Base-by-base conservation (phyloP, 106 monocot genomes). In the Cymbidium sinense region DNA sequence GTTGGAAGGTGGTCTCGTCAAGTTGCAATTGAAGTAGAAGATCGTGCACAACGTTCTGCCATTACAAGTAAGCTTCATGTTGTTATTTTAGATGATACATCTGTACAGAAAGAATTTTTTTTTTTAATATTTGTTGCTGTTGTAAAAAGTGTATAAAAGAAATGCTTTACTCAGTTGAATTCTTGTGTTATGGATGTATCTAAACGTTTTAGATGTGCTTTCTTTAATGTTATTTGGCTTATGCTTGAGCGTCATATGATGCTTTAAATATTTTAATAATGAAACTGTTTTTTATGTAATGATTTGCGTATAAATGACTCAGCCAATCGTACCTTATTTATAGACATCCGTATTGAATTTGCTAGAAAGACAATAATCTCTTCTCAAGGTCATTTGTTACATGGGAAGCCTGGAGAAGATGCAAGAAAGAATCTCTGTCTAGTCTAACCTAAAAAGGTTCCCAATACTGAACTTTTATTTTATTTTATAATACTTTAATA, bases 1-100 rank as follows among this genome's bases (percentile, higher is more conserved):
- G 73, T 80, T 94, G 67, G 92, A 99, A 73, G 94, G 98, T 77
- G 94, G 98, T 34, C 92, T 99, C 70, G 94, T 99, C 94, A 99
- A 85, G 90, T 99, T 43, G 98, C 98, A 73, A 94, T 99, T 84
- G 98, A 98, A 86, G 98, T 98, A 73, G 92, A 99, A 84, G 98
- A 99, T 76, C 94, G 98, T 65, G 91, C 92, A 62, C 98, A 92
- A 70, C 90, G 98, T 36, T 99, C 98, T 70, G 98, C 98, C 77
- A 99, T 99, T 78, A 99, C 94, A 84, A 92, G 98, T 99, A 86
- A 78, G 74, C 41, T 44, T 43, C 36, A 70, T 75, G 29, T 75
- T 65, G 58, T 15, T 71, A 36, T 37, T 71, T 51, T 35, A 35
- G 3, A 23, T 74, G 34, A 70, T 79, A 54, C 34, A 15, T 79